phyloP scores from a whole-genome alignment of 1,284 basidiomycete species.

The Peniophora sp. region DNA sequence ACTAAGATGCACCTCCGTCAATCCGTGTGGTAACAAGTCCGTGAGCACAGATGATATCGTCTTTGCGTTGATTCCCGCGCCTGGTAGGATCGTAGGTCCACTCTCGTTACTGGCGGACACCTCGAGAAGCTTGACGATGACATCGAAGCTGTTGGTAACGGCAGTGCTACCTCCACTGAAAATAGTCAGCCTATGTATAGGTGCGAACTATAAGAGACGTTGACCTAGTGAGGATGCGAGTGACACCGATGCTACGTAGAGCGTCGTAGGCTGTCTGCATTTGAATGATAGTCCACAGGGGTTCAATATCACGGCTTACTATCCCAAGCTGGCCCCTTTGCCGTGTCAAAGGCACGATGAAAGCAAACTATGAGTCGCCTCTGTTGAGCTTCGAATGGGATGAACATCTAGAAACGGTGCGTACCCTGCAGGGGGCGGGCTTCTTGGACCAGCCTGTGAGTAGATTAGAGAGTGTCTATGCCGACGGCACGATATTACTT shows the following conservation, averaged over 20 bases:
- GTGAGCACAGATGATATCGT: constrained; percentile 42
- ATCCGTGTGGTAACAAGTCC: constrained; percentile 41
- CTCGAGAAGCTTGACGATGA: constrained; percentile 35
- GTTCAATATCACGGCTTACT: background rate
- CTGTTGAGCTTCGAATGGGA: background rate
- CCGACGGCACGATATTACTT: constrained; percentile 27
- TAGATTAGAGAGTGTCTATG: constrained; percentile 1
- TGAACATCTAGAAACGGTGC: constrained; percentile 6
- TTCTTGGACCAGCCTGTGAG: constrained; percentile 45
- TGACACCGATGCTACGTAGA: constrained; percentile 52
- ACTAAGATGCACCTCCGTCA: constrained; percentile 66
- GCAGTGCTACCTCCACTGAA: constrained; percentile 44
- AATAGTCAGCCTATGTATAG: background rate
- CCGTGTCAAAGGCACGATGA: constrained; percentile 79
- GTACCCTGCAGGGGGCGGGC: constrained; percentile 59
- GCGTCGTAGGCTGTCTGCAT: constrained; percentile 39
- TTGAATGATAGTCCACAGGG: background rate
- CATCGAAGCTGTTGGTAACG: constrained; percentile 34
- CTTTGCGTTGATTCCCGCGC: constrained; percentile 58
- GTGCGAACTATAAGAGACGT: background rate
- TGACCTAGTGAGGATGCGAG: constrained; percentile 70
- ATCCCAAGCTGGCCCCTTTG: constrained; percentile 34
- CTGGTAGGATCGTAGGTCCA: constrained; percentile 48
- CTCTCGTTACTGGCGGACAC: background rate
- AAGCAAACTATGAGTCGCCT: constrained; percentile 60